Evolutionary conservation across 2,329 filamentous ascomycete species (phyloP), one percentile per base, ranked within the genome.

Genomic region (Aspergillus ibericus): DNA sequence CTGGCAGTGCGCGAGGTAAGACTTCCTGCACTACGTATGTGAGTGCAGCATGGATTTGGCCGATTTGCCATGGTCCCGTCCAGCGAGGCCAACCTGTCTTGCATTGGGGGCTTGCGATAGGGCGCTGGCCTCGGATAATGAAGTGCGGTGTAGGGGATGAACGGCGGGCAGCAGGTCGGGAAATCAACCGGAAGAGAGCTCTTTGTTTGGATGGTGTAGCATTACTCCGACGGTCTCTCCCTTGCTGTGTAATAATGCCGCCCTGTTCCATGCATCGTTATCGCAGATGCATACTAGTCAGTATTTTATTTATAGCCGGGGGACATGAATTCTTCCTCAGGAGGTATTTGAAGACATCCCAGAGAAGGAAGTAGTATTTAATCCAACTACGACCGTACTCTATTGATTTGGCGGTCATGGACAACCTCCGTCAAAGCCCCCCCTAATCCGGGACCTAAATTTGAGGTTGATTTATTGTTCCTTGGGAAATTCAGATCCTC

Each of bases 191-290:
- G 47, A 34, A 20, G 47, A 27, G 25, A 27, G 16, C 10, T 18
- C 46, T 40, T 40, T 40, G 36, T 40, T 40, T 40, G 36, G 36
- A 18, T 40, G 36, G 36, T 40, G 36, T 40, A 40, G 36, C 36
- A 40, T 40, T 40, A 40, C 36, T 40, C 46, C 10, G 27, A 29
- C 3, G 15, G 27, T 35, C 5, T 13, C 48, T 18, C 48, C 48
- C 48, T 50, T 50, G 48, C 48, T 38, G 48, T 50, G 48, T 10
- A 32, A 32, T 50, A 36, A 50, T 36, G 29, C 48, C 48, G 22
- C 48, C 29, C 18, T 27, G 25, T 29, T 22, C 25, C 20, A 50
- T 50, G 48, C 48, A 50, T 22, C 16, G 16, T 50, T 36, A 50
- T 50, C 48, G 48, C 48, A 50, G 48, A 36, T 36, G 48, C 48